Conservation (phyloP, 2,329 filamentous ascomycete genomes). For the Aurifilum marmelostoma region DNA sequence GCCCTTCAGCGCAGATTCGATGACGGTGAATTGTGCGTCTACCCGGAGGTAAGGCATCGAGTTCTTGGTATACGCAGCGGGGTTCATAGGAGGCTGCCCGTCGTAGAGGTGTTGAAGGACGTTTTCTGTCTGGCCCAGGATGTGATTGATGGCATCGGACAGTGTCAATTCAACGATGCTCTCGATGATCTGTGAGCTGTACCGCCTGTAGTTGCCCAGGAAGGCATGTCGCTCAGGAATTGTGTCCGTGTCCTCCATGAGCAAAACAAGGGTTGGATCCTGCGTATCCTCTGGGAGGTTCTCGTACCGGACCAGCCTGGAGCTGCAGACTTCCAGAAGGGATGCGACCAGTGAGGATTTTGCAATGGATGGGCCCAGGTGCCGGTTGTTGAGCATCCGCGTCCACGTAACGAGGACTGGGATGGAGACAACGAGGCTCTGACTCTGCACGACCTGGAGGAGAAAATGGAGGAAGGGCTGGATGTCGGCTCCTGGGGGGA, state of each 20-base stretch:
- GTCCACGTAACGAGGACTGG: conserved; percentile 91
- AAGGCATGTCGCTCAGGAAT: conserved; percentile 93
- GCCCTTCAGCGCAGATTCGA: conserved; percentile 86
- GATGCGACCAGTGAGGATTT: conserved; percentile 70
- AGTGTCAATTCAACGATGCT: conserved; percentile 80
- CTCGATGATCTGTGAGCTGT: conserved; percentile 86
- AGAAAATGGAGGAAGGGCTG: conserved; percentile 79
- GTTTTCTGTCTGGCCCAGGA: conserved; percentile 77
- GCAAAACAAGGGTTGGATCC: conserved; percentile 77
- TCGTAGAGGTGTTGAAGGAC: conserved; percentile 77
- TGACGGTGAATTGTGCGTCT: conserved; percentile 87
- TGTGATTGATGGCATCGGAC: conserved; percentile 83
- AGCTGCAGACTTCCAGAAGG: conserved; percentile 80
- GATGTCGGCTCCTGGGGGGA: conserved; percentile 68
- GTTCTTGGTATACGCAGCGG: conserved; percentile 66
- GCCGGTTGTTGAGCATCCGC: conserved; percentile 72
- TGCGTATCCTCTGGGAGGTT: conserved; percentile 79
- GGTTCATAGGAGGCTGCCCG: conserved; percentile 67
- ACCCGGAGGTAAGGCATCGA: conserved; percentile 76
- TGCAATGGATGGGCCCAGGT: conserved; percentile 67
- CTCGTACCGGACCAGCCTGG: conserved; percentile 85
- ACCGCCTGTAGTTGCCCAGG: conserved; percentile 91
- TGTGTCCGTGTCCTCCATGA: conserved; percentile 94
- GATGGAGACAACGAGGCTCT: conserved; percentile 91
- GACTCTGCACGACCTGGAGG: conserved; percentile 76